Evolutionary conservation across 495 filamentous ascomycete genomes (phyloP).

Genomic region (Hapsidospora chrysogenum): DNA sequence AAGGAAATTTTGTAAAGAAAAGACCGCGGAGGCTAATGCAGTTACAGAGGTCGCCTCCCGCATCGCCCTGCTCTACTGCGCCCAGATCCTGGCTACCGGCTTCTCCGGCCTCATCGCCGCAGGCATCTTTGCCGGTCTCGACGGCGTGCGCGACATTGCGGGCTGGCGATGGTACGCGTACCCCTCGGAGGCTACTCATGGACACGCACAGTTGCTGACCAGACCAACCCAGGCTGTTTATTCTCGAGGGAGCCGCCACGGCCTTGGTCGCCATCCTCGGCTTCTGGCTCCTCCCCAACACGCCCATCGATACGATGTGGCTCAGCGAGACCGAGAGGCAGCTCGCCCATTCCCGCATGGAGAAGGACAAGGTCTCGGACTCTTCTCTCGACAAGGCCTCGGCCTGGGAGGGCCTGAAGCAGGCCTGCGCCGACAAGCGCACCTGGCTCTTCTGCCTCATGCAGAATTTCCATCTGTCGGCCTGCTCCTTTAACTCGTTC

Average conservation of each 20-base stretch:
- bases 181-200: too few relatives aligned
- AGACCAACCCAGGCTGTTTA: conserved; percentile 15
- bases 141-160: conserved; percentile 8
- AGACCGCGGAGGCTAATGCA: too few relatives aligned
- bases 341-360: conserved; percentile 11
- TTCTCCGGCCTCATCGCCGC: conserved; percentile 34
- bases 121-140: conserved; percentile 15
- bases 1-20: too few relatives aligned
- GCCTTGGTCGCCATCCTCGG: conserved; percentile 8
- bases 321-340: conserved; percentile 9
- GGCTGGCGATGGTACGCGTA: conserved; percentile 21
- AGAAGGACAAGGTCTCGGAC: conserved; percentile 12
- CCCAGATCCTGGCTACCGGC: conserved; percentile 22
- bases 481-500: conserved; percentile 13
- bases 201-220: too few relatives aligned
- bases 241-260: conserved; percentile 15
- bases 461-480: conserved; percentile 8
- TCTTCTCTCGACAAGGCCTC: conserved; percentile 28
- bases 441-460: conserved; percentile 43
- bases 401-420: conserved; percentile 47
- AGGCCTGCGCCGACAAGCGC: conserved; percentile 58
- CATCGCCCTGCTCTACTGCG: conserved; percentile 26
- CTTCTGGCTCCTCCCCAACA: conserved; percentile 14
- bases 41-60: conserved; percentile 28
- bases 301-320: conserved; percentile 13